Evolutionary conservation across 192 early-diverging fungal genomes (phyloP).

Genomic region (Spizellomyces punctatus): DNA sequence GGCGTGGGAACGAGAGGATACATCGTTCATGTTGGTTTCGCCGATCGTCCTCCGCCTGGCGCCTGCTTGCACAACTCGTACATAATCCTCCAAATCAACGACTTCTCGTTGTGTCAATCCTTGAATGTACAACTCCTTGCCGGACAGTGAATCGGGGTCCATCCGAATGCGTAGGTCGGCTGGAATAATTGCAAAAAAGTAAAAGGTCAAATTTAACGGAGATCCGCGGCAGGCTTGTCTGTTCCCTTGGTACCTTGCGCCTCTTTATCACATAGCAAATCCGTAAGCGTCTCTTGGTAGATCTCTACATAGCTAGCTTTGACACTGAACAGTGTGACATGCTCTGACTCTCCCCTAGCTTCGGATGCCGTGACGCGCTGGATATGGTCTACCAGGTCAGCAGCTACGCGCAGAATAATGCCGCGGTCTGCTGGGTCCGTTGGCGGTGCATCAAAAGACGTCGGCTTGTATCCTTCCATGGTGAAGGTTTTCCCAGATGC

Average conservation of each 20-base stretch:
- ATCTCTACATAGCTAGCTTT: constrained; percentile 51
- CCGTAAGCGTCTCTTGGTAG: constrained; percentile 44
- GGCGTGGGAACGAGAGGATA: constrained; percentile 69
- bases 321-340: constrained; percentile 38
- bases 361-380: neutral
- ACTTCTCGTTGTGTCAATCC: constrained; percentile 42
- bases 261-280: constrained; percentile 37
- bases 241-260: neutral
- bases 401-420: constrained; percentile 31
- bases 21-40: constrained; percentile 54
- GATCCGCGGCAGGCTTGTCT: neutral
- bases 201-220: neutral
- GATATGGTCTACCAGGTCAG: constrained; percentile 27
- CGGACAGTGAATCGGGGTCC: constrained; percentile 41
- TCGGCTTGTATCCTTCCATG: constrained; percentile 38
- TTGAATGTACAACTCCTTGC: constrained; percentile 48
- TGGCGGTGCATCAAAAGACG: constrained; percentile 15
- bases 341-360: neutral
- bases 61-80: constrained; percentile 35
- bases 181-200: constrained; percentile 14
- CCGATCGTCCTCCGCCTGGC: constrained; percentile 35
- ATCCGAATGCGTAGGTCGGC: constrained; percentile 45
- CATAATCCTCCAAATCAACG: constrained; percentile 27
- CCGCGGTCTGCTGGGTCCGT: constrained; percentile 9
- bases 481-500: constrained; percentile 51